A percentile compares a stretch with the other conserved stretches of the same genome.
Evolutionary conservation across 2,329 filamentous ascomycete species (phyloP).

Genomic region (Fusarium coffeatum): DNA sequence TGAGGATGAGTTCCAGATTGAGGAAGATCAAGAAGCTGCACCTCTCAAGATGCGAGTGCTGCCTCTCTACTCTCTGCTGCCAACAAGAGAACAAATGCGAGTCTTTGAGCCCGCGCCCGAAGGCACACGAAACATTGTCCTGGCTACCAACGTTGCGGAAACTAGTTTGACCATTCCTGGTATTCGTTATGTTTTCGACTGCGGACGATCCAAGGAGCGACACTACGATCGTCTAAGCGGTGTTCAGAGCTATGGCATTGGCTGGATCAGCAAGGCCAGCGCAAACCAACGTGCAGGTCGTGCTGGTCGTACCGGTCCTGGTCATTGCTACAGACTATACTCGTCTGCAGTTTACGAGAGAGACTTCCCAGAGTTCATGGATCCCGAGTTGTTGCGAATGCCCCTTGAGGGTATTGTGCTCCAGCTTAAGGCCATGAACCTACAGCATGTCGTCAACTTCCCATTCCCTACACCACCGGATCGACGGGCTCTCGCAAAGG

Average conservation of each 20-base stretch:
- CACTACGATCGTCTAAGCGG: conserved; percentile 88
- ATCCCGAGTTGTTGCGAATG: conserved; percentile 89
- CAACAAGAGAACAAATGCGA: conserved; percentile 88
- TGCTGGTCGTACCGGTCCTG: conserved; percentile 93
- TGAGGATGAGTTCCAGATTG: conserved; percentile 76
- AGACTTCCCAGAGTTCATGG: conserved; percentile 86
- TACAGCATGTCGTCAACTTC: conserved; percentile 91
- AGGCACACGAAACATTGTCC: conserved; percentile 83
- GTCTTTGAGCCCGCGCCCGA: conserved; percentile 90
- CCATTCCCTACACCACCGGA: conserved; percentile 94
- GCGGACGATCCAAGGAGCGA: conserved; percentile 90
- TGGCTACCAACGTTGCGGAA: conserved; percentile 97
- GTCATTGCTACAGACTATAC: conserved; percentile 95
- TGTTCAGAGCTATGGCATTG: conserved; percentile 94
- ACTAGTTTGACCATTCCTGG: conserved; percentile 97
- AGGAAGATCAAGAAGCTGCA: conserved; percentile 69
- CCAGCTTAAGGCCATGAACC: conserved; percentile 93
- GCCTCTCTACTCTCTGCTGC: conserved; percentile 93
- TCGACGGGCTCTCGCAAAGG: conserved; percentile 78
- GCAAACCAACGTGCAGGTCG: conserved; percentile 91
- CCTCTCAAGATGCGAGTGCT: conserved; percentile 84
- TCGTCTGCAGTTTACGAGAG: conserved; percentile 94
- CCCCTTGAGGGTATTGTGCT: conserved; percentile 93
- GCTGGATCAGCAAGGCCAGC: conserved; percentile 98
- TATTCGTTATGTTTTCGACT: conserved; percentile 95